Evolutionary conservation across 2,329 filamentous ascomycete genomes (phyloP), one percentile per base, ranked within the genome.

Genomic region (Monosporascus cannonballus): DNA sequence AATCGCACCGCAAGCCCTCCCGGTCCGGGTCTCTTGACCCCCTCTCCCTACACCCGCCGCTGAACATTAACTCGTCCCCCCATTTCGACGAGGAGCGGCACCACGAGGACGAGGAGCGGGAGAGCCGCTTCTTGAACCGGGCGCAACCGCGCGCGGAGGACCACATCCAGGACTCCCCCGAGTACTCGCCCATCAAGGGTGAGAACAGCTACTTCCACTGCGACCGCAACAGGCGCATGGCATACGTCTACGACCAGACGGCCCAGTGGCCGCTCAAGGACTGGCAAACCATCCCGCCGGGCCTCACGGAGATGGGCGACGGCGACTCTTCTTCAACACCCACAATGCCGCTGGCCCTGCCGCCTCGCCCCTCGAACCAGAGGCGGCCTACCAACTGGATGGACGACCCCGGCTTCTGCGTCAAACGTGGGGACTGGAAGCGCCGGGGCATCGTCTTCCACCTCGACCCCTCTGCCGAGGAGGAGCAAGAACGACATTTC

Each of bases 371-470:
- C 9, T 18, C 49, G n/a, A 55, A 60, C 18, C 59, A 57, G 11
- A 55, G 64, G 39, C 61, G 64, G 17, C 64, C 62, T 8, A 62
- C 61, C 4, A 56, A 62, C 5, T 64, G 60, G 61, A 64, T 62
- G 59, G 52, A 62, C 24, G 63, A 63, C 9, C 49, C 54, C 20
- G 62, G 67, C 34, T 58, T 56, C 47, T 61, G 64, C 50, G 55
- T 68, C 42, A 67, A 67, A 55, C 61, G 66, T 8, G 67, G 67
- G 2, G 61, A 62, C 1, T 69, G 67, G 67, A 69, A 69, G 54
- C 64, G 67, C 17, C 57, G 61, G 20, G 67, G 67, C 25, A 67
- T 69, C 41, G 63, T 69, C 45, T 69, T 69, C 56, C 57, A 65
- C 15, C 62, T 67, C 38, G 61, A 61, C 44, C 50, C 59, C 4